These are phyloP conservation scores for Alternaria atra DNA, from an alignment of 2,329 filamentous ascomycete genomes.

Conservation along the genomic window DNA sequence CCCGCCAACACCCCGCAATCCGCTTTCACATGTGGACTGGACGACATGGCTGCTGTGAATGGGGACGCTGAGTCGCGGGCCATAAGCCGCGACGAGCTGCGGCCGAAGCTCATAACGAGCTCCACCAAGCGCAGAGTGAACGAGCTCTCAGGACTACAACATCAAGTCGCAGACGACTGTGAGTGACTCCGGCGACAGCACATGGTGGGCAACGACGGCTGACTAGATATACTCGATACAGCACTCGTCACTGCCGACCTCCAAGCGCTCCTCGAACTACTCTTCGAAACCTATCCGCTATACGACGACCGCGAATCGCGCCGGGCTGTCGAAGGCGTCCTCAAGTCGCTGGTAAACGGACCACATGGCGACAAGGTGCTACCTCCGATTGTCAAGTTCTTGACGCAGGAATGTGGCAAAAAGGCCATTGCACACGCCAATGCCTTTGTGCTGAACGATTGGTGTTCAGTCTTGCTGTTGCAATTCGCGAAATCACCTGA, in stretches of 20 bases:
- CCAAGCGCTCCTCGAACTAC: constrained; percentile 69
- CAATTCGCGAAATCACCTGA: constrained; percentile 67
- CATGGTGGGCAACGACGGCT: constrained; percentile 11
- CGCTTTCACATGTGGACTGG: constrained; percentile 40
- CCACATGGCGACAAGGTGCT: constrained; percentile 67
- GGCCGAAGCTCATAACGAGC: constrained; percentile 56
- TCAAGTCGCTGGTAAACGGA: constrained; percentile 71
- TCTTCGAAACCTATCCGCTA: constrained; percentile 87
- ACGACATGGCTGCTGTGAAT: constrained; percentile 50
- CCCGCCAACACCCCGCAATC: constrained; percentile 39
- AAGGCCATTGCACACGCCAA: constrained; percentile 78
- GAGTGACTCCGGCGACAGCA: constrained; percentile 30
- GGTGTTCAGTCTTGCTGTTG: constrained; percentile 83
- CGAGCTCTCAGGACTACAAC: constrained; percentile 56
- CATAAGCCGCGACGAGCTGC: constrained; percentile 48
- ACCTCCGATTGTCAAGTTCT: constrained; percentile 69
- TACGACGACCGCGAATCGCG: constrained; percentile 89
- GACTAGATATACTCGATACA: constrained; percentile 24
- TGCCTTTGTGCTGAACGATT: constrained; percentile 89
- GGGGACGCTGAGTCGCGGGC: constrained; percentile 44
- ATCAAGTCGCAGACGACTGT: constrained; percentile 56
- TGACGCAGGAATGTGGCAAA: constrained; percentile 80
- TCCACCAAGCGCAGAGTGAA: constrained; percentile 59
- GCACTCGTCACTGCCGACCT: constrained; percentile 56
- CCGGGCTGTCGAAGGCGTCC: constrained; percentile 81